phyloP scores from a whole-genome alignment of 2,329 filamentous ascomycete species.

The Colletotrichum caudatum region DNA sequence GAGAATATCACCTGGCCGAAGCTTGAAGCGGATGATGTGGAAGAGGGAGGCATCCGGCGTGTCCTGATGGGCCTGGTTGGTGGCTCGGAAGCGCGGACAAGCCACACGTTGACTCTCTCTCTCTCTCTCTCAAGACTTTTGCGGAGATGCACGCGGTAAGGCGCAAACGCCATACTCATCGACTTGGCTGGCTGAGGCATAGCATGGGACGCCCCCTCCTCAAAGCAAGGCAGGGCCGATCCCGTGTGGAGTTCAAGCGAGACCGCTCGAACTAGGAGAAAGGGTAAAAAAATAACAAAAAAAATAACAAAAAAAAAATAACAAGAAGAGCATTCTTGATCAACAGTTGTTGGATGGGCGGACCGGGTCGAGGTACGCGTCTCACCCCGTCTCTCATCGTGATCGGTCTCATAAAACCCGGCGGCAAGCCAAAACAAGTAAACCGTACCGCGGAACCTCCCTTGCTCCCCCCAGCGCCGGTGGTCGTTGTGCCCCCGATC shows the following conservation, averaged over 20 bases:
- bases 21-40: conserved; percentile 14
- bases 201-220: neutral
- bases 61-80: neutral
- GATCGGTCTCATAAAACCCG: neutral
- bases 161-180: conserved; percentile 10
- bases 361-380: neutral
- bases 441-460: neutral
- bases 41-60: neutral
- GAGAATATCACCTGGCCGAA: conserved; percentile 17
- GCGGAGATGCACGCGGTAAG: neutral
- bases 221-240: conserved; percentile 29
- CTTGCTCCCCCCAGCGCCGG: neutral
- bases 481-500: conserved; percentile 12
- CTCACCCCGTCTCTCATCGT: neutral
- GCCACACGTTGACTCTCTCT: conserved; percentile 10
- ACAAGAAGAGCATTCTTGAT: neutral
- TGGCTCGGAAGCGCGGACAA: conserved; percentile 12
- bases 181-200: neutral
- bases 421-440: conserved; percentile 23
- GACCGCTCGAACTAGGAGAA: conserved; percentile 7
- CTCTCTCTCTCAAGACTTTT: neutral
- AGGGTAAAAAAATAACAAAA: too few species aligned
- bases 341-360: neutral
- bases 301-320: too few species aligned
- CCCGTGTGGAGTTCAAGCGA: conserved; percentile 20